Conservation (phyloP, 257 asterid species). For the Plantago major region DNA sequence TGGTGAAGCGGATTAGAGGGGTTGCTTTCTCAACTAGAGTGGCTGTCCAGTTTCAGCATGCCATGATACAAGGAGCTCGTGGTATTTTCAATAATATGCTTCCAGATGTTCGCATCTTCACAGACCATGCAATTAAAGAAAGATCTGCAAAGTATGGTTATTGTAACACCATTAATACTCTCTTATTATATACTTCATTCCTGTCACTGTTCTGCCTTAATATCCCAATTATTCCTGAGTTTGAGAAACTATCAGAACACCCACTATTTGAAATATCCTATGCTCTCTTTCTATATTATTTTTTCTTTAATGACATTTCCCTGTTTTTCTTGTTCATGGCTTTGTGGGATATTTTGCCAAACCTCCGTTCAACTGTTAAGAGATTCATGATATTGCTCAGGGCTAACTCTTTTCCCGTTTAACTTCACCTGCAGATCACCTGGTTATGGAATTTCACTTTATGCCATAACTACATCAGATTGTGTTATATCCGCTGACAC, state of each 20-base stretch:
- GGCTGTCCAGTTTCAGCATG: constrained; percentile 69
- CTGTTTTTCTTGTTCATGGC: too few relatives aligned
- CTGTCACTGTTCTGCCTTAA: not conserved
- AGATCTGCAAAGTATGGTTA: constrained; percentile 74
- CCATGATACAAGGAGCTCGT: constrained; percentile 84
- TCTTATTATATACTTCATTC: not conserved
- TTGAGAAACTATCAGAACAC: too few relatives aligned
- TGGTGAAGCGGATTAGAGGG: constrained; percentile 95
- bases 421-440: constrained; percentile 58
- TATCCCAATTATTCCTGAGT: too few relatives aligned
- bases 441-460: constrained; percentile 81
- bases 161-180: not conserved
- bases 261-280: too few relatives aligned
- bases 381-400: not conserved
- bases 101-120: constrained; percentile 73
- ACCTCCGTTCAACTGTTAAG: not conserved
- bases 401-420: constrained; percentile 8
- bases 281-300: too few relatives aligned
- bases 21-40: constrained; percentile 79
- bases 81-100: constrained; percentile 72
- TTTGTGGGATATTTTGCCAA: not conserved
- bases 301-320: too few relatives aligned
- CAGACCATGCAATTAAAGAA: constrained; percentile 80
- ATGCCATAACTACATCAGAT: constrained; percentile 86
- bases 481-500: constrained; percentile 74